A percentile compares a stretch with the other conserved stretches of the same genome.
These are phyloP conservation scores for Nemania serpens DNA, from an alignment of 2,329 filamentous ascomycete genomes.

Conservation along the genomic window DNA sequence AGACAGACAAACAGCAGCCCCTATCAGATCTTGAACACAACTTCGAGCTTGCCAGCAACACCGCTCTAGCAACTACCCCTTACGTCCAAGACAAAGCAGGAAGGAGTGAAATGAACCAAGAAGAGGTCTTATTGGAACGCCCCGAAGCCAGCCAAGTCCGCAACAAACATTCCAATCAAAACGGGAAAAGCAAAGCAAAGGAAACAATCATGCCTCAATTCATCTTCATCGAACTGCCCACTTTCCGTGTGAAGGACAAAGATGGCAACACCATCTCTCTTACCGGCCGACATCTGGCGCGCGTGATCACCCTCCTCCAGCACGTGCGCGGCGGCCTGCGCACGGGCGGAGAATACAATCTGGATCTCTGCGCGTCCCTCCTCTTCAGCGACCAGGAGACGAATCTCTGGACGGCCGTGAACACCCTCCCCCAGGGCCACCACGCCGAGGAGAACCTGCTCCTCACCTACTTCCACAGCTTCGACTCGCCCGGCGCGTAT, in stretches of 20 bases:
- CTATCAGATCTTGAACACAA: background rate
- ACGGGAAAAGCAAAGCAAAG: no score
- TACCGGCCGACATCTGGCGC: slow-evolving; percentile 32
- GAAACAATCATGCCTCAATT: slow-evolving; percentile 35
- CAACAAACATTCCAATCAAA: background rate
- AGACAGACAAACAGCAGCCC: background rate
- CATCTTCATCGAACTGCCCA: slow-evolving; percentile 40
- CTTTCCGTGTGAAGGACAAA: slow-evolving; percentile 38
- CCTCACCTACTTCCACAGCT: slow-evolving; percentile 38
- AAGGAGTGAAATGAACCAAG: background rate
- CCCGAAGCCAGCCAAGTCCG: background rate
- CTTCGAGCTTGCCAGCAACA: background rate
- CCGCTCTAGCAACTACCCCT: background rate
- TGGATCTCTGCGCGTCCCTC: slow-evolving; percentile 36
- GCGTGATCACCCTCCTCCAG: slow-evolving; percentile 35
- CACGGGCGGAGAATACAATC: slow-evolving; percentile 29
- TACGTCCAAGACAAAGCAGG: background rate
- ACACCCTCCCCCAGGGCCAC: slow-evolving; percentile 16
- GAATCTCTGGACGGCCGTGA: slow-evolving; percentile 36
- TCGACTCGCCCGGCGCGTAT: slow-evolving; percentile 40
- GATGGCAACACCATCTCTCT: slow-evolving; percentile 33
- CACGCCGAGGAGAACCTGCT: slow-evolving; percentile 41
- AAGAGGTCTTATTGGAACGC: background rate
- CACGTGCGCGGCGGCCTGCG: slow-evolving; percentile 35
- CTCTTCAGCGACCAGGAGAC: slow-evolving; percentile 40